These are phyloP conservation scores for Bretschneidera sinensis DNA, from an alignment of 345 rosid genomes.

Conservation along the genomic window DNA sequence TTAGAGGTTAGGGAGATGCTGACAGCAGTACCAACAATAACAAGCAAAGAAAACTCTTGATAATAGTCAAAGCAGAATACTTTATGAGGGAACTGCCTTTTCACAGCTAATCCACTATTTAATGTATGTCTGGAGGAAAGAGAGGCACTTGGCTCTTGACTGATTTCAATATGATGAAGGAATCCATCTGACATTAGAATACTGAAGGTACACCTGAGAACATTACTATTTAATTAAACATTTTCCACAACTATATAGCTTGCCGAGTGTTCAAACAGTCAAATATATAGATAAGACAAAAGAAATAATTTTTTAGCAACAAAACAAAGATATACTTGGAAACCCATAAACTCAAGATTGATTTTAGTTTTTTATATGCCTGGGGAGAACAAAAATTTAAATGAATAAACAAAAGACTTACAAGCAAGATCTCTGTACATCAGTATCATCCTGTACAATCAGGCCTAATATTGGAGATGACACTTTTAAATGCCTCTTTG, in stretches of 20 bases:
- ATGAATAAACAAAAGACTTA: constrained; percentile 32
- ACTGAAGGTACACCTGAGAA: constrained; percentile 68
- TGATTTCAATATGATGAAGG: constrained; percentile 59
- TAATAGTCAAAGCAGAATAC: constrained; percentile 72
- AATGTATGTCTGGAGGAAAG: constrained; percentile 37
- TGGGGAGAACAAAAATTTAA: constrained; percentile 10
- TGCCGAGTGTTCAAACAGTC: background rate
- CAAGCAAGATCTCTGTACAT: constrained; percentile 52
- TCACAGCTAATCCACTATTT: constrained; percentile 31
- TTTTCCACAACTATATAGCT: constrained; percentile 5
- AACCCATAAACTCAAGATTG: background rate
- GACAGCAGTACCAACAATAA: constrained; percentile 48
- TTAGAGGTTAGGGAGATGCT: constrained; percentile 29
- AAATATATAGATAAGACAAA: background rate
- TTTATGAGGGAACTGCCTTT: constrained; percentile 55
- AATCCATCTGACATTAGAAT: constrained; percentile 68
- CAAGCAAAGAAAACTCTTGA: constrained; percentile 55
- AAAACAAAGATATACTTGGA: no score
- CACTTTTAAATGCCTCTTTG: constrained; percentile 52
- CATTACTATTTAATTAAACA: no score
- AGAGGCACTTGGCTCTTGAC: constrained; percentile 63
- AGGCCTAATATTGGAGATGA: constrained; percentile 63
- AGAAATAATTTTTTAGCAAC: no score
- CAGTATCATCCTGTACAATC: constrained; percentile 43
- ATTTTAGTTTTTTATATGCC: background rate